A percentile compares a stretch with the other conserved stretches of the same genome.
phyloP scores from a whole-genome alignment of 2,329 filamentous ascomycete genomes.

The Microcyclospora pomicola region DNA sequence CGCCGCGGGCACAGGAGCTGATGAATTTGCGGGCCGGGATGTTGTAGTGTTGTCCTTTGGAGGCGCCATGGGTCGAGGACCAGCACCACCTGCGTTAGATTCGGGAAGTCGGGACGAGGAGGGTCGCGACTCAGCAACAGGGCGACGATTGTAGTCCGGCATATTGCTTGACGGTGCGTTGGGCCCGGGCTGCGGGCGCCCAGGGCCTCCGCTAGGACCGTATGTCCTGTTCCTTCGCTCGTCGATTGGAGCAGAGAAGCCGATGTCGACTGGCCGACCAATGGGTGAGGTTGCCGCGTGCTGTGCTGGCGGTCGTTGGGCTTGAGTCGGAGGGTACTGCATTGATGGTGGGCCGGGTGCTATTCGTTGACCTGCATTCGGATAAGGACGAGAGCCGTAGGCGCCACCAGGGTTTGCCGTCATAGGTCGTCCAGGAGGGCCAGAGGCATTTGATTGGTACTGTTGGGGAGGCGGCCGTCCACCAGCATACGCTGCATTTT shows the following conservation, averaged over 20 bases:
- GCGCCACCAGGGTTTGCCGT: constrained; percentile 1
- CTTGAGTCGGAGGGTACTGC: constrained; percentile 6
- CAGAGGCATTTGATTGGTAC: constrained; percentile 5
- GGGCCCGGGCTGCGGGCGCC: background rate
- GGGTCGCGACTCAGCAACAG: no score
- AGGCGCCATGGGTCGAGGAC: no score
- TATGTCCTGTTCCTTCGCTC: constrained; percentile 31
- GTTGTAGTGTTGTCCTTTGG: background rate
- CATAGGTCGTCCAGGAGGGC: constrained; percentile 5
- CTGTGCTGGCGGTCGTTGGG: constrained; percentile 6
- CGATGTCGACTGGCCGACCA: constrained; percentile 21
- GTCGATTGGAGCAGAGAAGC: constrained; percentile 31
- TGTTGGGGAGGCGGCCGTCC: constrained; percentile 6
- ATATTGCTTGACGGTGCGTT: background rate
- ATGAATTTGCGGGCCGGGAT: background rate
- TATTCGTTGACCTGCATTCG: constrained; percentile 14
- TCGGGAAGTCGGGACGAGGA: no score
- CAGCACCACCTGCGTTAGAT: no score
- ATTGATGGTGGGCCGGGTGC: constrained; percentile 20
- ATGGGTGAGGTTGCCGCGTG: constrained; percentile 10
- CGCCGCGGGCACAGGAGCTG: background rate
- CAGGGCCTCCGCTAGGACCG: constrained; percentile 19
- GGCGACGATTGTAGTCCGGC: no score
- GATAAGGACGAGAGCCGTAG: constrained; percentile 7
- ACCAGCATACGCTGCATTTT: constrained; percentile 20